phyloP scores from a whole-genome alignment of 768 basidiomycete genomes.

The Termitomyces sp. region DNA sequence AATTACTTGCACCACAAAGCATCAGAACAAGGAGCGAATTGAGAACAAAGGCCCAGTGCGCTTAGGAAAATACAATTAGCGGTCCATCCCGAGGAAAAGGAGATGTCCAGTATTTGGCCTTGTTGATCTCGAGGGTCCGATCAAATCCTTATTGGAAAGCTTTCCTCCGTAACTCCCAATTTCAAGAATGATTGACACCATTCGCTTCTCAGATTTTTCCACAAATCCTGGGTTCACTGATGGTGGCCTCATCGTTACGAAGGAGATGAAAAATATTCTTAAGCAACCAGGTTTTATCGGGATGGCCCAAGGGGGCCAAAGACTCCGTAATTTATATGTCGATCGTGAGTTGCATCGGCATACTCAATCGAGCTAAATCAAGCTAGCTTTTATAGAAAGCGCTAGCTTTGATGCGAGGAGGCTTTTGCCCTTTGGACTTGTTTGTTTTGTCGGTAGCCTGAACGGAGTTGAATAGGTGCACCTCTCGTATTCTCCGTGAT shows the following conservation, averaged over 20 bases:
- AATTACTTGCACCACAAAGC: background rate
- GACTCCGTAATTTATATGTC: conserved; percentile 24
- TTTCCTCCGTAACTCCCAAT: no score
- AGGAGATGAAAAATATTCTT: conserved; percentile 24
- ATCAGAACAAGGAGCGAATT: background rate
- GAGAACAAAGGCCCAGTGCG: background rate
- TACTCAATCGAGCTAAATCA: background rate
- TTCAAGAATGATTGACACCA: background rate
- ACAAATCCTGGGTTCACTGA: background rate
- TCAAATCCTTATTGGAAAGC: background rate
- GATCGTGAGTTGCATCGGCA: conserved; percentile 14
- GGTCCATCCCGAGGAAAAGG: background rate
- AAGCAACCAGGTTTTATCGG: conserved; percentile 24
- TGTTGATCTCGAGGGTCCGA: background rate
- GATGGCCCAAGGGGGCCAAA: conserved; percentile 21
- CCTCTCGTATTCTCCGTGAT: background rate
- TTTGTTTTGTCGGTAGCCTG: conserved; percentile 24
- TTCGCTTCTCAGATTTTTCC: background rate
- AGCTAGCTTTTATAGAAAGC: conserved; percentile 17
- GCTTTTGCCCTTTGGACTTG: conserved; percentile 24
- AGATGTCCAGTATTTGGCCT: background rate
- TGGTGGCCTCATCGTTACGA: conserved; percentile 26
- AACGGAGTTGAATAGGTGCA: conserved; percentile 17
- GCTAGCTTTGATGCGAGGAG: conserved; percentile 17
- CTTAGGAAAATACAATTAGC: no score